Evolutionary conservation across 148 eudicot species (phyloP).

Genomic region (Camellia lanceoleosa): DNA sequence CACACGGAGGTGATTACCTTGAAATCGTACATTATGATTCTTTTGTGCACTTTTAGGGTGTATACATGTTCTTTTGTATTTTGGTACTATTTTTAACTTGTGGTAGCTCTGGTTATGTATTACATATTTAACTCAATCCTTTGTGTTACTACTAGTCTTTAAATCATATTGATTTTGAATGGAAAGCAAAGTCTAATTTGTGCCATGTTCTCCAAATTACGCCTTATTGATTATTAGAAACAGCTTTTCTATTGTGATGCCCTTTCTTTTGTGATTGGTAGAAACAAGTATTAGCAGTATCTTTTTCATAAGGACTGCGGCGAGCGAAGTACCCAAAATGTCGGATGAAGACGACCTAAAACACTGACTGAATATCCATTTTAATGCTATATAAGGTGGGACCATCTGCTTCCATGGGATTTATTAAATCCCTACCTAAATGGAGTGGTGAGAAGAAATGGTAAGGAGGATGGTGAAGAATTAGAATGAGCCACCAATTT

Average conservation of each 20-base stretch:
- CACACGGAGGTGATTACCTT: neutral
- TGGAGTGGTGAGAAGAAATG: neutral
- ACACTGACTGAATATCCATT: neutral
- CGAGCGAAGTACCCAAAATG: neutral
- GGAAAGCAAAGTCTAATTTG: neutral
- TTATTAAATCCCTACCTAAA: neutral
- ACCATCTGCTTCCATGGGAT: neutral
- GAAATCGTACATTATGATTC: neutral
- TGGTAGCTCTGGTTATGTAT: constrained; percentile 15
- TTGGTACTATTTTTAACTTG: neutral
- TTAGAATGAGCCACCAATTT: neutral
- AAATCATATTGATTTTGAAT: constrained; percentile 4
- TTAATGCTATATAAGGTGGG: neutral
- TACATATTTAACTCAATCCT: neutral
- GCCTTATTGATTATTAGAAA: neutral
- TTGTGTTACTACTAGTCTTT: neutral
- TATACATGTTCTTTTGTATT: neutral
- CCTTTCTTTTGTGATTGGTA: neutral
- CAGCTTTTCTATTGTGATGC: neutral
- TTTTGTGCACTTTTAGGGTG: neutral
- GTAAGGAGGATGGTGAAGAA: neutral
- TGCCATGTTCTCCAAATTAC: neutral
- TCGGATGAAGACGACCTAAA: neutral
- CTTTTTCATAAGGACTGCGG: neutral
- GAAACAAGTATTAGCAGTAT: too few relatives aligned